Conservation (phyloP, 176 grass and related monocot genomes). For the Eragrostis nindensis region DNA sequence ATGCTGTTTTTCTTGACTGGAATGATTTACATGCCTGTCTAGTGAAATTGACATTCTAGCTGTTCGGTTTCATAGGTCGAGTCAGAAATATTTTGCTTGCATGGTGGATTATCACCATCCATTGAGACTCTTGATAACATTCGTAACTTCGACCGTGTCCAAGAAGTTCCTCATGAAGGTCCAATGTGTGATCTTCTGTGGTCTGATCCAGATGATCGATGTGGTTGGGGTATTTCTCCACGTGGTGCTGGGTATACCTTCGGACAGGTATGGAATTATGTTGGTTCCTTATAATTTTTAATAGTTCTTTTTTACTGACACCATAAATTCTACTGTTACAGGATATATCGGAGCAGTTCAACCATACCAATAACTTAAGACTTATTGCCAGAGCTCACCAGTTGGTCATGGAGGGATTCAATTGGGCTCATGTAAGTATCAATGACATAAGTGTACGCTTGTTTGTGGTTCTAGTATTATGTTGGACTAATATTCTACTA, state of each 20-base stretch:
- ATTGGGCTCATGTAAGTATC: conserved; percentile 89
- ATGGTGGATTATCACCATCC: conserved; percentile 92
- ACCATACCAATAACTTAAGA: conserved; percentile 91
- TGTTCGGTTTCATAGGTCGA: conserved; percentile 64
- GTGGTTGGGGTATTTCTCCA: conserved; percentile 98
- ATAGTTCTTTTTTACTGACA: conserved; percentile 14
- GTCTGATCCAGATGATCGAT: conserved; percentile 95
- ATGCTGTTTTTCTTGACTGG: conserved; percentile 11
- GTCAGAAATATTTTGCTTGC: conserved; percentile 98
- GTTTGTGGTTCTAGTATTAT: not conserved
- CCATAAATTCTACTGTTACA: conserved; percentile 42
- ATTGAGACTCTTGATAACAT: conserved; percentile 95
- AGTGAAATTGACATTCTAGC: conserved; percentile 4
- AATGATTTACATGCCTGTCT: conserved; percentile 6
- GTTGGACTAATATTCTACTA: not conserved
- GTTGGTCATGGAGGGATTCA: conserved; percentile 95
- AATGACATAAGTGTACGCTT: not conserved
- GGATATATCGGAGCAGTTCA: conserved; percentile 99
- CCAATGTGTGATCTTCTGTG: conserved; percentile 99
- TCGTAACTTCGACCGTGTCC: conserved; percentile 88
- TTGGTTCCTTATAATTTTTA: not conserved
- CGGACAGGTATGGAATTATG: conserved; percentile 65
- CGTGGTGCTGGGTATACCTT: conserved; percentile 98
- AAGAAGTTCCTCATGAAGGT: conserved; percentile 98
- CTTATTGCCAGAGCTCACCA: conserved; percentile 98